A percentile compares a stretch with the other conserved stretches of the same genome.
phyloP scores from a whole-genome alignment of 129 eudicot genomes.

The Cynara cardunculus region DNA sequence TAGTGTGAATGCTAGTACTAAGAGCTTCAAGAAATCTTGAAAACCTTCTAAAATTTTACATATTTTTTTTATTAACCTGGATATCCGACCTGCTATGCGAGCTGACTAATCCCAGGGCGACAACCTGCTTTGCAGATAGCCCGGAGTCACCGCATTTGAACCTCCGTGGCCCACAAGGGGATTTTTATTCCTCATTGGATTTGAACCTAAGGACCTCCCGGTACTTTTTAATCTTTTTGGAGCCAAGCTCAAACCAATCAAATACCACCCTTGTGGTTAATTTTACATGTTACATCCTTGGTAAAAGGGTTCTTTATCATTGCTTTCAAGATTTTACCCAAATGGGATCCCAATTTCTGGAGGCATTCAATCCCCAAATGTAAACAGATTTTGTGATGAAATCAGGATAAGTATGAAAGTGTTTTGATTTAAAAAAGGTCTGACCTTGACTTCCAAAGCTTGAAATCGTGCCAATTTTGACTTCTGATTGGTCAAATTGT shows the following conservation, averaged over 20 bases:
- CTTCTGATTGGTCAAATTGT: conserved; percentile 29
- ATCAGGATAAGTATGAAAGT: not conserved
- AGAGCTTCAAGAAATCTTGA: not conserved
- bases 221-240: no score
- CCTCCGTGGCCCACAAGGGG: no score
- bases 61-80: no score
- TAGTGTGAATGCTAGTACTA: not conserved
- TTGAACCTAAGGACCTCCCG: no score
- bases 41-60: not conserved
- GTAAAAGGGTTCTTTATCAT: not conserved
- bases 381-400: not conserved
- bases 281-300: not conserved
- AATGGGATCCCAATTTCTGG: not conserved
- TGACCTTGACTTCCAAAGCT: conserved; percentile 52
- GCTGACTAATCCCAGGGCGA: no score
- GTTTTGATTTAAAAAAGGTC: not conserved
- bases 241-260: no score
- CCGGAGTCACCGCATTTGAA: no score
- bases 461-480: conserved; percentile 37
- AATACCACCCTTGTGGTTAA: no score
- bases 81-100: no score
- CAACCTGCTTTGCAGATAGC: no score
- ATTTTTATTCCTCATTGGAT: no score
- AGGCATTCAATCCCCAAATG: not conserved
- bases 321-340: not conserved